phyloP scores from a whole-genome alignment of 2,329 filamentous ascomycete species.

The Gaeumannomyces tritici region DNA sequence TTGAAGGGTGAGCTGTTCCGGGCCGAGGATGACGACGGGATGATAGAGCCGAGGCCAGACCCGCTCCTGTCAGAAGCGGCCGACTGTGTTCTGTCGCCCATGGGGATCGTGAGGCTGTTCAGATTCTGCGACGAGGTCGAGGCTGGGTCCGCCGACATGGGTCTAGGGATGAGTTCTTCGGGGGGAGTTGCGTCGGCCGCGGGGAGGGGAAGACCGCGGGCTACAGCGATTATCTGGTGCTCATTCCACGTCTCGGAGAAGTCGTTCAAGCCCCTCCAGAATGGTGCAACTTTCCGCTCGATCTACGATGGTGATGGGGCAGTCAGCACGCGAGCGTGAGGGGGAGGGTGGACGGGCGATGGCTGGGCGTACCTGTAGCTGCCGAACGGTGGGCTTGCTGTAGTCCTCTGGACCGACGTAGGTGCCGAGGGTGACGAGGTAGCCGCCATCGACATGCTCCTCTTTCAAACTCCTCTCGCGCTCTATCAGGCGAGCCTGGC shows the following conservation, averaged over 20 bases:
- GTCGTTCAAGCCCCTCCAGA: slow-evolving; percentile 90
- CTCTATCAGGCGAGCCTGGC: slow-evolving; percentile 66
- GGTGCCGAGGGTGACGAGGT: slow-evolving; percentile 84
- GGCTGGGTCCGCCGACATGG: slow-evolving; percentile 33
- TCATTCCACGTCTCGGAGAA: slow-evolving; percentile 86
- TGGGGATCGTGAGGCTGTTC: slow-evolving; percentile 69
- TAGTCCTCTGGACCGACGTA: slow-evolving; percentile 93
- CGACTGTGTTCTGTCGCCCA: slow-evolving; percentile 67
- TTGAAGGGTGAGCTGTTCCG: slow-evolving; percentile 57
- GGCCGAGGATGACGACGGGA: slow-evolving; percentile 48
- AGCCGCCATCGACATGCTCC: slow-evolving; percentile 91
- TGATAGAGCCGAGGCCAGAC: slow-evolving; percentile 52
- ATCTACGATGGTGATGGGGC: slow-evolving; percentile 47
- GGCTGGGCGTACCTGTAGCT: slow-evolving; percentile 64
- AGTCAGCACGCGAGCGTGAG: slow-evolving; percentile 7
- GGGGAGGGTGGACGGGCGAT: background rate
- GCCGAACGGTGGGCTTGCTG: slow-evolving; percentile 77
- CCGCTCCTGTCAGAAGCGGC: slow-evolving; percentile 61
- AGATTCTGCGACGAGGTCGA: slow-evolving; percentile 50
- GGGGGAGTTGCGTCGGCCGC: slow-evolving; percentile 73
- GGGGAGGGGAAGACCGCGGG: slow-evolving; percentile 73
- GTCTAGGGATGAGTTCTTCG: slow-evolving; percentile 47
- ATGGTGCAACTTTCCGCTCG: slow-evolving; percentile 83
- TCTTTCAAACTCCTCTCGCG: slow-evolving; percentile 83
- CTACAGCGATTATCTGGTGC: slow-evolving; percentile 87